Conservation (phyloP, 2,329 filamentous ascomycete genomes). For the Stromatinia cepivora region DNA sequence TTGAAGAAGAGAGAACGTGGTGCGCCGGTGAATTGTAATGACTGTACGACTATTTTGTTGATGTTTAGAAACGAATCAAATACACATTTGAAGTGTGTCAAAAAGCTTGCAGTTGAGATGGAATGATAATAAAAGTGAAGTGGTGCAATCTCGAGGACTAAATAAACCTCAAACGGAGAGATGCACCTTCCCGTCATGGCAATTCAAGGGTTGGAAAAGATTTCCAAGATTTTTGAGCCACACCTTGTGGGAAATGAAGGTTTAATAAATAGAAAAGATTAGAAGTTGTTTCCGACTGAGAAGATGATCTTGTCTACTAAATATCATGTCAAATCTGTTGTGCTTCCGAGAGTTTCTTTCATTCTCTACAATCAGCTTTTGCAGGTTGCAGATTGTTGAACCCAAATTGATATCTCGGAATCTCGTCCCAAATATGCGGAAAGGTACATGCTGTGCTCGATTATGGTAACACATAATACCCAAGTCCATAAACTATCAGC, state of each 20-base stretch:
- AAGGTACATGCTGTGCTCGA: background rate
- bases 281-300: background rate
- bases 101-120: background rate
- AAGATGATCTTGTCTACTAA: background rate
- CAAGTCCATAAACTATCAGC: background rate
- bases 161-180: background rate
- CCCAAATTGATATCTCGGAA: background rate
- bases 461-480: background rate
- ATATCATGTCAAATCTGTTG: background rate
- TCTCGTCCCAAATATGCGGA: background rate
- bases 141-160: background rate
- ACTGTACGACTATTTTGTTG: background rate
- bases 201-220: background rate
- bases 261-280: no score
- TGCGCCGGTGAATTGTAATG: background rate
- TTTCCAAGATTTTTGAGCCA: background rate
- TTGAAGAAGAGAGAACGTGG: background rate
- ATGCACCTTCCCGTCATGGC: constrained; percentile 14
- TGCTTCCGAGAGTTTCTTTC: no score
- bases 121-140: background rate
- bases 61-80: background rate
- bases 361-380: background rate
- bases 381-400: background rate
- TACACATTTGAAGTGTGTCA: background rate
- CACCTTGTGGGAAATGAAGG: no score